A percentile compares a stretch with the other conserved stretches of the same genome.
Conservation (phyloP, 345 rosid genomes). For the Gynandropsis gynandra region DNA sequence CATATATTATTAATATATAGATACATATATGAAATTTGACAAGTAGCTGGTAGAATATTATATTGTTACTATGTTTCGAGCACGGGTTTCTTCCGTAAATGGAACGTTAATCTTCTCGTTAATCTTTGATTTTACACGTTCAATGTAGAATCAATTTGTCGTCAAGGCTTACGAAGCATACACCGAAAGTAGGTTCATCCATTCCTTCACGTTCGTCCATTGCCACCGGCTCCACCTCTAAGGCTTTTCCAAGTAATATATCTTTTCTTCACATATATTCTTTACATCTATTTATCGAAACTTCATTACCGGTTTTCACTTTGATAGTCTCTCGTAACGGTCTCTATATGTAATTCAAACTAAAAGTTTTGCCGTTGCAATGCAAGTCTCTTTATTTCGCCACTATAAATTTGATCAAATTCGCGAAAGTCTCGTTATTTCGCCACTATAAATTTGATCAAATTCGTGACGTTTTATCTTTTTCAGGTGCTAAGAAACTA, state of each 20-base stretch:
- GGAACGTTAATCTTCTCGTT: neutral
- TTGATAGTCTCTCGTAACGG: no score
- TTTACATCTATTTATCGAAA: constrained; percentile 3
- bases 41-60: no score
- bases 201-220: constrained; percentile 46
- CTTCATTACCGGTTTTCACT: neutral
- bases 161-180: constrained; percentile 56
- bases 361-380: no score
- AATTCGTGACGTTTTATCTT: neutral
- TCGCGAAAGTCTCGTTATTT: neutral
- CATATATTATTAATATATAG: no score
- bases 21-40: neutral
- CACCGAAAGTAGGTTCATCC: constrained; percentile 36
- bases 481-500: constrained; percentile 24
- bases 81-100: no score
- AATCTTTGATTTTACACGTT: constrained; percentile 4
- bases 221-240: constrained; percentile 44
- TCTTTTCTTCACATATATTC: neutral
- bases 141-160: constrained; percentile 30
- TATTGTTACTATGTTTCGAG: no score
- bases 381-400: no score
- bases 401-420: neutral
- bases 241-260: constrained; percentile 43
- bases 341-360: no score
- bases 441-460: neutral